Percentiles rank a stretch among this genome's conserved stretches.
phyloP scores from a whole-genome alignment of 495 filamentous ascomycete species.

The Viridothelium virens region DNA sequence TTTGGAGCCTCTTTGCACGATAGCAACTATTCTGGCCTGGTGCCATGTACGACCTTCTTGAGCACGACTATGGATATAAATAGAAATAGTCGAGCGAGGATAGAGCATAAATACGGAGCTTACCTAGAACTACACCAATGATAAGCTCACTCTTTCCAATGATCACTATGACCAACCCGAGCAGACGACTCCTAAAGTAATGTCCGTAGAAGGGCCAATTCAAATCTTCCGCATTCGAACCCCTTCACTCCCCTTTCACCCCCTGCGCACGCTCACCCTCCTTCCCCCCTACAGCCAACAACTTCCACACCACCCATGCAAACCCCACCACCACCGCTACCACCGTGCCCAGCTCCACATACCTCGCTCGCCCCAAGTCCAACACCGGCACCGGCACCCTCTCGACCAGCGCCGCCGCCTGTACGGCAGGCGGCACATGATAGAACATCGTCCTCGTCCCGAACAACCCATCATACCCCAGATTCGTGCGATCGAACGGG shows the following conservation, averaged over 20 bases:
- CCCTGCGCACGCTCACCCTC: not conserved
- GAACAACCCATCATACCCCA: conserved; percentile 87
- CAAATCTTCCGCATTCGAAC: not conserved
- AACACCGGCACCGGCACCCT: conserved; percentile 68
- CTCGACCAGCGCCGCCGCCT: conserved; percentile 44
- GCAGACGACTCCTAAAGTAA: too few relatives aligned
- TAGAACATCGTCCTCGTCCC: conserved; percentile 75
- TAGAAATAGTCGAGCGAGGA: too few relatives aligned
- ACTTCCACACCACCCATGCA: conserved; percentile 63
- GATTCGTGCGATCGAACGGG: conserved; percentile 74
- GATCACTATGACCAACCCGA: too few relatives aligned
- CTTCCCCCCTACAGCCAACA: conserved; percentile 29
- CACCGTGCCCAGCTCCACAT: conserved; percentile 65
- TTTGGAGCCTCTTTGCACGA: too few relatives aligned
- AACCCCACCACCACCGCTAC: conserved; percentile 62
- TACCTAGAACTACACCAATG: too few relatives aligned
- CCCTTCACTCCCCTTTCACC: not conserved
- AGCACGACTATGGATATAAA: too few relatives aligned
- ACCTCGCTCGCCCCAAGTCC: conserved; percentile 47
- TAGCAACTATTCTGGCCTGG: too few relatives aligned
- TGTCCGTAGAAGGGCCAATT: too few relatives aligned
- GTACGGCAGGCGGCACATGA: conserved; percentile 55
- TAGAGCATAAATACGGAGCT: too few relatives aligned
- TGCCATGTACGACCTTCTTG: too few relatives aligned
- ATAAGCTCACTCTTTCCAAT: too few relatives aligned